phyloP scores from a whole-genome alignment of 2,329 filamentous ascomycete genomes.

The Beauveria australis region DNA sequence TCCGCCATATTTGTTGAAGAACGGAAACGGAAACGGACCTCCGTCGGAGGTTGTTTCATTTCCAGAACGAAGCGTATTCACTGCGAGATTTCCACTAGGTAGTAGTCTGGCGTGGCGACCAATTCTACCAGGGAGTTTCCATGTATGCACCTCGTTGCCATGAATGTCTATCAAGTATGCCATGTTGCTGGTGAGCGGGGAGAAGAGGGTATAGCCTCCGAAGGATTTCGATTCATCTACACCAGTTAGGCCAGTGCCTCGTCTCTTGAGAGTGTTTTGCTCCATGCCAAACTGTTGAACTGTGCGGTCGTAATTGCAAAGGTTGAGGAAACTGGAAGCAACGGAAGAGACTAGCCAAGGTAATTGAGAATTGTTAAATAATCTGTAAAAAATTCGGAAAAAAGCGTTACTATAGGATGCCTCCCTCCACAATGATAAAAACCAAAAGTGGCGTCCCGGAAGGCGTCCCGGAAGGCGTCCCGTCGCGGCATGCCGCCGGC shows the following conservation, averaged over 20 bases:
- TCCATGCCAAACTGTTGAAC: constrained; percentile 13
- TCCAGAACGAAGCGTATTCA: constrained; percentile 19
- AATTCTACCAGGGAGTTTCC: constrained; percentile 22
- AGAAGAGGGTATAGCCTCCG: constrained; percentile 23
- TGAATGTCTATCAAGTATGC: constrained; percentile 22
- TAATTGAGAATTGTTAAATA: neutral
- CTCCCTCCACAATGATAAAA: too few species aligned
- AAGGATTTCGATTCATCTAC: constrained; percentile 18
- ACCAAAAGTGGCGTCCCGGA: too few species aligned
- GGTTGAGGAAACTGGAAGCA: neutral
- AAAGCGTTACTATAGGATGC: too few species aligned
- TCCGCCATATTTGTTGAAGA: constrained; percentile 24
- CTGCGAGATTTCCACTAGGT: constrained; percentile 22
- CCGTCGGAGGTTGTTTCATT: constrained; percentile 16
- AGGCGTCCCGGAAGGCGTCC: too few species aligned
- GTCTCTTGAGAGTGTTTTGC: constrained; percentile 23
- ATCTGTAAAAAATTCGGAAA: too few species aligned
- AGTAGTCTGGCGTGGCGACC: constrained; percentile 21
- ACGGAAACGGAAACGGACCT: constrained; percentile 19
- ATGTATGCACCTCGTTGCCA: constrained; percentile 21
- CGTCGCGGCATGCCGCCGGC: too few species aligned
- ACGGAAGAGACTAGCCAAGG: neutral
- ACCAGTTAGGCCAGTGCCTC: constrained; percentile 21
- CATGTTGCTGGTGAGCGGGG: constrained; percentile 19
- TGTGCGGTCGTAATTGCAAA: too few species aligned